Evolutionary conservation across 129 eudicot species (phyloP), one percentile per base, ranked within the genome.

Genomic region (Escallonia rubra): DNA sequence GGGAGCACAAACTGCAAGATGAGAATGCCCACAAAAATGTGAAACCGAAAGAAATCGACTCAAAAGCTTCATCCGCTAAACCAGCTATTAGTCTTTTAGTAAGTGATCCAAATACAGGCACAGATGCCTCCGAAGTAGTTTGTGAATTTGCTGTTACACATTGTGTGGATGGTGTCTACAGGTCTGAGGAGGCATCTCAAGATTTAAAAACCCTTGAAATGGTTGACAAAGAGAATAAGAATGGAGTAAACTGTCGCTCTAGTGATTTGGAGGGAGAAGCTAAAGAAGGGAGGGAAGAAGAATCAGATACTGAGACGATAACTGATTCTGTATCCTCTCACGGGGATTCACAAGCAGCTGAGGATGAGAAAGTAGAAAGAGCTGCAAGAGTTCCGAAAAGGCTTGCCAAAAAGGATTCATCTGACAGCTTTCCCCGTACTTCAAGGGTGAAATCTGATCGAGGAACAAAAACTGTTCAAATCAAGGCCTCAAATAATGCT

Each of bases 241-340:
- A 80, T 52, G 78, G 78, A 64, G 12, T 42, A 14, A 80, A 74
- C 58, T 69, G 48, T 34, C 73, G 60, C 76, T 73, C 74, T 70
- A 69, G 70, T 67, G 86, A 75, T 67, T 47, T 72, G 61, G 84
- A 83, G 13, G 73, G 72, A 60, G 86, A 82, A 56, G 66, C 55
- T 40, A 73, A 63, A 58, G 82, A 77, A 67, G 83, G 55, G 61
- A 79, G 74, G 69, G 96, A 74, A 4, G 90, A 81, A 39, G 97
- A 82, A 74, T 92, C 98, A 41, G 98, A 92, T 76, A 44, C 86
- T 47, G 98, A 83, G 72, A 85, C 96, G 4, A 75, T 77, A 15
- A 86, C 80, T 43, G 98, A 86, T 79, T 92, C 98, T 23, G 75
- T 85, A 50, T 89, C 96, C 13, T 86, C 96, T 43, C 90, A 75